Evolutionary conservation across 2,329 filamentous ascomycete genomes (phyloP), one percentile per base, ranked within the genome.

Genomic region (Alternaria arborescens): DNA sequence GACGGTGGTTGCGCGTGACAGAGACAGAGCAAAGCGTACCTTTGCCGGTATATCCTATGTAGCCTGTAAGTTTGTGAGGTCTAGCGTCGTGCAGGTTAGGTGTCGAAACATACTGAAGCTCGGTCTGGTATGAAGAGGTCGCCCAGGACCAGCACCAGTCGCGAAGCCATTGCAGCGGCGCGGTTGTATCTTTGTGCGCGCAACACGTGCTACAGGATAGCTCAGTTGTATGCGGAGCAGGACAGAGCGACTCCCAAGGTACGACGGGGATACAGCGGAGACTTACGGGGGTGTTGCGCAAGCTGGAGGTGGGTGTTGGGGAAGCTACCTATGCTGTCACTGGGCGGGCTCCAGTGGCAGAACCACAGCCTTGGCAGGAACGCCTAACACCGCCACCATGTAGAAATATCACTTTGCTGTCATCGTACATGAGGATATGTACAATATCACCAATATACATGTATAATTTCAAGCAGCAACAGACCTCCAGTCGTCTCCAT

Each of bases 101-200:
- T 43, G 40, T 30, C 36, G 20, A 40, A 46, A 70, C 78, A 61
- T 77, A 80, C 78, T 56, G 77, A 64, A 69, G 78, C 78, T 71
- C 78, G 67, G 60, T 80, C 78, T 67, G 78, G 78, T 69, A 80
- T 80, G 70, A 80, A 80, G 60, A 80, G 75, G 74, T 80, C 78
- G 61, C 78, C 78, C 52, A 80, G 69, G 61, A 74, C 76, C 64
- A 80, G 73, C 60, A 80, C 78, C 61, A 80, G 71, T 72, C 78
- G 73, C 61, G 78, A 79, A 60, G 78, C 76, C 78, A 80, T 80
- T 76, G 71, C 58, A 56, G 51, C 1, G 32, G 50, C 55, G 58
- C 51, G 22, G 28, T 4, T 28, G 34, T 42, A 36, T 44, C 36
- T 40, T 44, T 36, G 38, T 26, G 24, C 43, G 34, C 46, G 51